Base-by-base conservation (phyloP, 1,284 basidiomycete species). In the Trichosporon asahii region DNA sequence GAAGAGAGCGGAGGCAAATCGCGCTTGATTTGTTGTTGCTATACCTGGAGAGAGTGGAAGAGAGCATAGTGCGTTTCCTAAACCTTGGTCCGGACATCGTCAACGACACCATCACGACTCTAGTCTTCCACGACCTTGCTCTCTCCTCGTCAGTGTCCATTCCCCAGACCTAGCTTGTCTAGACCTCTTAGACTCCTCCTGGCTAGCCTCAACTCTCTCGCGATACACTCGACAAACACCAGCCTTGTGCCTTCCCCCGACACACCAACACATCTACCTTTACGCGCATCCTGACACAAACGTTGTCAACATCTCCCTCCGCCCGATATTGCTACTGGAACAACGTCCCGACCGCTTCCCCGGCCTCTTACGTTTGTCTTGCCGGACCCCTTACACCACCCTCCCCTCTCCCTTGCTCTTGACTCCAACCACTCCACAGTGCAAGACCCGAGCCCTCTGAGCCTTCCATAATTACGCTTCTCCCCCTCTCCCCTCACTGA, bases 1-100 rank as follows among this genome's bases (percentile, higher is more conserved):
- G 8, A 2, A 18, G 49, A n/a, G n/a, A n/a, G 27, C 57, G 57
- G 57, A 61, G 29, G 57, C 57, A 61, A 61, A 61, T 31, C 57
- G 57, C 57, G 57, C 4, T 61, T 61, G 57, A 61, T 33, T 61
- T 61, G 57, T 61, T 61, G 57, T 61, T 61, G 57, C 40, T 44
- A 44, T 44, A 44, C 40, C 40, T 44, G 40, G 40, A 8, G 35
- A 33, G 31, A 3, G 9, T 33, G n/a, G n/a, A n/a, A 33, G 31
- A 3, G 31, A 33, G 31, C 49, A 23, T 23, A 11, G 49, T 25
- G 21, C 25, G 23, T 33, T 61, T 33, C 57, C 29, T 31, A 61
- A 61, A 61, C 57, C 57, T 61, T 61, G 57, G 57, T 57, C 11
- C 55, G 25, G 40, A 12, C 14, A 12, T 44, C 5, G 40, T 49